Percentiles rank a stretch among this genome's conserved stretches.
These are phyloP conservation scores for Coelastrella sp. DNA, from an alignment of 139 green algal species.

Conservation along the genomic window DNA sequence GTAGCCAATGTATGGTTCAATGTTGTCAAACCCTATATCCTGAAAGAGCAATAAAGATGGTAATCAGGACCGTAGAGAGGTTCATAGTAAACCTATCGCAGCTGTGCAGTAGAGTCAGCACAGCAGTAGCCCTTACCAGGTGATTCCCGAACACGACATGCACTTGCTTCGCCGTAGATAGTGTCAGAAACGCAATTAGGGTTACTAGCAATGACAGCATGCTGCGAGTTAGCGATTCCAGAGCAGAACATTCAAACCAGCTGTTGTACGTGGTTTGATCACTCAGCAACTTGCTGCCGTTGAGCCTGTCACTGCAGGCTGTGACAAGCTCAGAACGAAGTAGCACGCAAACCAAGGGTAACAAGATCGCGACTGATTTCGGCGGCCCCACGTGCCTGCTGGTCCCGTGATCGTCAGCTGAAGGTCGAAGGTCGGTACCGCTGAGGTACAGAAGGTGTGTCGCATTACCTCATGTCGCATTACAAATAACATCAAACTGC, in stretches of 20 bases:
- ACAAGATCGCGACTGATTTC: too few relatives aligned
- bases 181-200: neutral
- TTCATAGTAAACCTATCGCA: too few relatives aligned
- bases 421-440: too few relatives aligned
- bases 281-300: neutral
- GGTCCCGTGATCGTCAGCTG: too few relatives aligned
- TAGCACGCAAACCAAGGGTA: too few relatives aligned
- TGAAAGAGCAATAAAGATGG: neutral
- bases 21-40: conserved; percentile 45
- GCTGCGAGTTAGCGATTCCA: too few relatives aligned
- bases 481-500: neutral
- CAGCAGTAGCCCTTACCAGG: conserved; percentile 3
- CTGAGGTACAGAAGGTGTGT: too few relatives aligned
- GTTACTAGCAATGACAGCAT: neutral
- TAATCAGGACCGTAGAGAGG: neutral
- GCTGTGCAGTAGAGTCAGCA: neutral
- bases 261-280: neutral
- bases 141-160: conserved; percentile 47
- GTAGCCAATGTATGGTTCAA: conserved; percentile 32
- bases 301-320: too few relatives aligned
- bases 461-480: too few relatives aligned
- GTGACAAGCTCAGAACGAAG: too few relatives aligned
- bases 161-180: neutral
- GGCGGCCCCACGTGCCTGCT: too few relatives aligned
- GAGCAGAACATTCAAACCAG: too few relatives aligned